phyloP scores from a whole-genome alignment of 2,329 filamentous ascomycete genomes.

The Scedosporium dehoogii region DNA sequence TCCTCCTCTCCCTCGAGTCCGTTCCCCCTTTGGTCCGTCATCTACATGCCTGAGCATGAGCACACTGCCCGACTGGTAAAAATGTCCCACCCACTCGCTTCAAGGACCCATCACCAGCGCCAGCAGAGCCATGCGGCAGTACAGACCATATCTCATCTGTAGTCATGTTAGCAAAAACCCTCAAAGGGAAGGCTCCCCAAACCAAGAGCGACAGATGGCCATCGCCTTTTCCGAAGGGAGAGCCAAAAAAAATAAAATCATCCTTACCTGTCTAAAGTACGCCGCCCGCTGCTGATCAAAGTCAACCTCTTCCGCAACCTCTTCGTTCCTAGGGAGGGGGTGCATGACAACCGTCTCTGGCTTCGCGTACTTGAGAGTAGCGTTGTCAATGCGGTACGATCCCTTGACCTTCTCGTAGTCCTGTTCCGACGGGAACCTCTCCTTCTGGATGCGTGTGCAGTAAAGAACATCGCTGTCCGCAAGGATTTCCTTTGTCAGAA shows the following conservation, averaged over 20 bases:
- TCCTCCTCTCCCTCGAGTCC: too few relatives aligned
- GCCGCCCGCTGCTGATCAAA: slow-evolving; percentile 93
- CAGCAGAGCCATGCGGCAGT: slow-evolving; percentile 94
- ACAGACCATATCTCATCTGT: slow-evolving; percentile 95
- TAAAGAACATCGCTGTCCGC: slow-evolving; percentile 85
- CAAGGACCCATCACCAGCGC: slow-evolving; percentile 67
- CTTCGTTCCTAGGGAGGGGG: slow-evolving; percentile 84
- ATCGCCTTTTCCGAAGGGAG: not conserved
- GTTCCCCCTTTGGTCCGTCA: not conserved
- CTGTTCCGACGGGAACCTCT: slow-evolving; percentile 73
- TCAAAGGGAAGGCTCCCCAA: not conserved
- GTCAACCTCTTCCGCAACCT: slow-evolving; percentile 92
- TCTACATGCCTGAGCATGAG: not conserved
- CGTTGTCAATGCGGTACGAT: slow-evolving; percentile 81
- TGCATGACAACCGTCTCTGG: slow-evolving; percentile 90
- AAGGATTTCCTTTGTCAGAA: slow-evolving; percentile 78
- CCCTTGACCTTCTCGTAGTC: slow-evolving; percentile 86
- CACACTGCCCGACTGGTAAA: not conserved
- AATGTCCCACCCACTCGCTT: not conserved
- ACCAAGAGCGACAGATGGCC: not conserved
- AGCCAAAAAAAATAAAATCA: not conserved
- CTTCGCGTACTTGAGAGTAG: slow-evolving; percentile 85
- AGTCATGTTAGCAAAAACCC: slow-evolving; percentile 28
- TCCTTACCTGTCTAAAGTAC: slow-evolving; percentile 94
- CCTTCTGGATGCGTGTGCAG: slow-evolving; percentile 93